These are phyloP conservation scores for Phytophthora vignae DNA, from an alignment of 352 stramenopile species.

Conservation along the genomic window DNA sequence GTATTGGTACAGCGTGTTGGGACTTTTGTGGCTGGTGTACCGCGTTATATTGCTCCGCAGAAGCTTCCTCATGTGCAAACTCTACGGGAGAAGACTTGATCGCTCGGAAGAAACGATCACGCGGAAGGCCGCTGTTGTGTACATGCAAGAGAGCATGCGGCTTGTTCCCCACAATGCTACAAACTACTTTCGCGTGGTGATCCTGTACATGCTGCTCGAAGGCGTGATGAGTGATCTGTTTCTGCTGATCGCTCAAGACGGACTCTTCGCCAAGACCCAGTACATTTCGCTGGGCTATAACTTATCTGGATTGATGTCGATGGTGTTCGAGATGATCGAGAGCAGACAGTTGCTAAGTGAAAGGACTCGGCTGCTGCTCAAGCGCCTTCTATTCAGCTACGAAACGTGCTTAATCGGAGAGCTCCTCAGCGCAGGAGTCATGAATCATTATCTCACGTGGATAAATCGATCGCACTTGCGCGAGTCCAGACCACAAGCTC, in stretches of 20 bases:
- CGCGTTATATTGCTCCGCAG: slow-evolving; percentile 21
- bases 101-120: background rate
- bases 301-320: slow-evolving; percentile 21
- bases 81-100: slow-evolving; percentile 1
- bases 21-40: slow-evolving; percentile 20
- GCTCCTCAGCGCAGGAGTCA: slow-evolving; percentile 2
- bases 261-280: slow-evolving; percentile 15
- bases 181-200: slow-evolving; percentile 12
- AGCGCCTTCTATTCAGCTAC: slow-evolving; percentile 22
- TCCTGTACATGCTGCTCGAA: slow-evolving; percentile 28
- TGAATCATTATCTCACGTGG: slow-evolving; percentile 17
- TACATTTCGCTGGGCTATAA: slow-evolving; percentile 37
- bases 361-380: background rate
- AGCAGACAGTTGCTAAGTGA: slow-evolving; percentile 5
- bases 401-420: slow-evolving; percentile 19
- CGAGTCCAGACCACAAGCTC: slow-evolving; percentile 6
- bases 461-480: slow-evolving; percentile 18
- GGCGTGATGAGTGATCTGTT: slow-evolving; percentile 34
- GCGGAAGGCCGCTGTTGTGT: slow-evolving; percentile 6
- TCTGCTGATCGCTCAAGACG: slow-evolving; percentile 28
- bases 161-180: slow-evolving; percentile 10
- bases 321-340: slow-evolving; percentile 34
- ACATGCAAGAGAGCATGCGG: slow-evolving; percentile 20
- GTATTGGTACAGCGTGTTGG: slow-evolving; percentile 20
- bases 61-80: slow-evolving; percentile 19